Percentiles rank a stretch among this genome's conserved stretches.
These are phyloP conservation scores for Ajuga chamaepitys DNA, from an alignment of 257 asterid genomes.

Conservation along the genomic window DNA sequence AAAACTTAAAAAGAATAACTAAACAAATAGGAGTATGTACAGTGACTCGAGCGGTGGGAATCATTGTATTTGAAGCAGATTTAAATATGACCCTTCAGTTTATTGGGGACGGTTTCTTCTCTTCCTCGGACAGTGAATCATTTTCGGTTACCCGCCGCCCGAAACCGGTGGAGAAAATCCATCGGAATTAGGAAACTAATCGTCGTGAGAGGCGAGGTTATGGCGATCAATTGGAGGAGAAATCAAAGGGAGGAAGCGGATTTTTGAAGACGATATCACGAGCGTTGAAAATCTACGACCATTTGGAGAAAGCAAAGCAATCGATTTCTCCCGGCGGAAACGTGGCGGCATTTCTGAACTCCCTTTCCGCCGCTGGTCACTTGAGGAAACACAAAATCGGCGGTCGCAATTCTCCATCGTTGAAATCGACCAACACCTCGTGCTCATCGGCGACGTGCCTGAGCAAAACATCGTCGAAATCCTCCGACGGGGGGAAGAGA, in stretches of 20 bases:
- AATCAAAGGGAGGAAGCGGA: conserved; percentile 38
- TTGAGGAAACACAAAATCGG: conserved; percentile 38
- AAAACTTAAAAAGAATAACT: too few relatives aligned
- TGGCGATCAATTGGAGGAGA: conserved; percentile 13
- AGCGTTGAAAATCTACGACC: conserved; percentile 60
- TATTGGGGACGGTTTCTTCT: too few relatives aligned
- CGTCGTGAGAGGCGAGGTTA: too few relatives aligned
- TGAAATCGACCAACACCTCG: conserved; percentile 36
- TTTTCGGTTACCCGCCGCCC: conserved; percentile 28
- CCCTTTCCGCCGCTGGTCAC: conserved; percentile 50
- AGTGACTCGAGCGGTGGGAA: too few relatives aligned
- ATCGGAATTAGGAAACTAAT: too few relatives aligned
- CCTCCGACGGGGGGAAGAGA: conserved; percentile 31
- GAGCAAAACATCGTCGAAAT: conserved; percentile 46
- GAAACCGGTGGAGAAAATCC: conserved; percentile 26
- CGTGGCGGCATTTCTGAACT: conserved; percentile 58
- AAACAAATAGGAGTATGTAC: too few relatives aligned
- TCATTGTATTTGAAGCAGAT: too few relatives aligned
- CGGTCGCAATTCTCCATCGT: conserved; percentile 20
- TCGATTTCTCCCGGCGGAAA: conserved; percentile 74
- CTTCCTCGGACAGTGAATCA: conserved; percentile 44
- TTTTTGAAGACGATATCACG: conserved; percentile 24
- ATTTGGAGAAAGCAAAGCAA: conserved; percentile 70
- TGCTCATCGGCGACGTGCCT: conserved; percentile 69
- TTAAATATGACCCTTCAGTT: too few relatives aligned